Evolutionary conservation across 2,329 filamentous ascomycete genomes (phyloP).

Genomic region (Cytospora leucostoma): DNA sequence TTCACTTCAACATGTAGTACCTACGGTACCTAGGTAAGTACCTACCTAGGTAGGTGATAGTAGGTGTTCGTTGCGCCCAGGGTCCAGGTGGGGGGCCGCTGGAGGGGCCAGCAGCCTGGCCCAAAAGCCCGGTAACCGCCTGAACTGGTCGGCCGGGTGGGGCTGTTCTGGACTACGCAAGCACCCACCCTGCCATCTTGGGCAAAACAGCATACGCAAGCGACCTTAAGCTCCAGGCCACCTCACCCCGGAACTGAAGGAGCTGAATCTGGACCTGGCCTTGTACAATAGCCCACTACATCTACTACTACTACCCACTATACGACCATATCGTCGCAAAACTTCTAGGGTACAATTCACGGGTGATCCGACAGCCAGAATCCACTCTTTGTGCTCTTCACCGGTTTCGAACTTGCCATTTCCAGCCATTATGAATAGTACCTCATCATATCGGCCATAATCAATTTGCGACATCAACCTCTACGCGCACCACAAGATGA

Average conservation of each 20-base stretch:
- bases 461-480: neutral
- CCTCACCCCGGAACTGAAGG: slow-evolving; percentile 14
- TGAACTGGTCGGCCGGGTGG: neutral
- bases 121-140: neutral
- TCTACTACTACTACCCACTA: neutral
- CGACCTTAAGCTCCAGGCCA: slow-evolving; percentile 18
- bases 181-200: neutral
- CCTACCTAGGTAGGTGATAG: too few species aligned
- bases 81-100: neutral
- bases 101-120: neutral
- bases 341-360: neutral
- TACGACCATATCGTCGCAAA: slow-evolving; percentile 7
- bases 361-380: neutral
- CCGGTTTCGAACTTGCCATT: neutral
- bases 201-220: neutral
- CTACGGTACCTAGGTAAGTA: too few species aligned
- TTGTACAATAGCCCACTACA: neutral
- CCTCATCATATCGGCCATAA: slow-evolving; percentile 12
- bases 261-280: neutral
- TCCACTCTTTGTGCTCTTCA: neutral
- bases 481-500: slow-evolving; percentile 54
- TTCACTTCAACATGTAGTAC: too few species aligned
- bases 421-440: slow-evolving; percentile 7
- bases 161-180: neutral
- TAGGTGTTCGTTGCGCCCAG: neutral